phyloP scores from a whole-genome alignment of 129 eudicot species.

The Saussurea involucrata region DNA sequence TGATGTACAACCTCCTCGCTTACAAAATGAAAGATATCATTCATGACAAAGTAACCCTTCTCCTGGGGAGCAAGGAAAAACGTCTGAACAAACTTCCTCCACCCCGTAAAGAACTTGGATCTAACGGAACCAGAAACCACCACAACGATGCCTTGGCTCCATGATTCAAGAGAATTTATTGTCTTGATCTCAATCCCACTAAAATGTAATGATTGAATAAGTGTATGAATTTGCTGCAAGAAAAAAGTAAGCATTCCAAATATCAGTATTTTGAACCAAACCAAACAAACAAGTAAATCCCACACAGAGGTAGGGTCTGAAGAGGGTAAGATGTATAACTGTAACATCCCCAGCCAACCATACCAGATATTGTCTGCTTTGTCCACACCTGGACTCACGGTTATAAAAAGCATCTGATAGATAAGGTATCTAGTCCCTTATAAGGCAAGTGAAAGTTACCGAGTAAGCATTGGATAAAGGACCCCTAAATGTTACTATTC shows the following conservation, averaged over 20 bases:
- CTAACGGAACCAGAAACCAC: slow-evolving; percentile 87
- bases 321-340: background rate
- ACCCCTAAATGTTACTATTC: background rate
- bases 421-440: too few relatives aligned
- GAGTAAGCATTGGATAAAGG: too few relatives aligned
- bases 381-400: too few relatives aligned
- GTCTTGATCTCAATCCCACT: slow-evolving; percentile 83
- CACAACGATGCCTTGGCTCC: slow-evolving; percentile 74
- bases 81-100: slow-evolving; percentile 86
- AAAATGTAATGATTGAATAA: slow-evolving; percentile 61
- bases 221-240: slow-evolving; percentile 79
- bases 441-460: too few relatives aligned
- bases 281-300: background rate
- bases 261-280: background rate
- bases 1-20: slow-evolving; percentile 55
- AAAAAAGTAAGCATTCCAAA: background rate
- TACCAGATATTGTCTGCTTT: too few relatives aligned
- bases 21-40: slow-evolving; percentile 80
- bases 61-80: slow-evolving; percentile 97
- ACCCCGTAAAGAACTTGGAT: slow-evolving; percentile 55
- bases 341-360: too few relatives aligned
- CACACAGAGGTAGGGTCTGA: background rate
- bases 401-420: too few relatives aligned
- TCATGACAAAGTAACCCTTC: slow-evolving; percentile 83
- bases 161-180: slow-evolving; percentile 82